These are phyloP conservation scores for Tolypocladium tundrense DNA, from an alignment of 2,329 filamentous ascomycete species.

Conservation along the genomic window DNA sequence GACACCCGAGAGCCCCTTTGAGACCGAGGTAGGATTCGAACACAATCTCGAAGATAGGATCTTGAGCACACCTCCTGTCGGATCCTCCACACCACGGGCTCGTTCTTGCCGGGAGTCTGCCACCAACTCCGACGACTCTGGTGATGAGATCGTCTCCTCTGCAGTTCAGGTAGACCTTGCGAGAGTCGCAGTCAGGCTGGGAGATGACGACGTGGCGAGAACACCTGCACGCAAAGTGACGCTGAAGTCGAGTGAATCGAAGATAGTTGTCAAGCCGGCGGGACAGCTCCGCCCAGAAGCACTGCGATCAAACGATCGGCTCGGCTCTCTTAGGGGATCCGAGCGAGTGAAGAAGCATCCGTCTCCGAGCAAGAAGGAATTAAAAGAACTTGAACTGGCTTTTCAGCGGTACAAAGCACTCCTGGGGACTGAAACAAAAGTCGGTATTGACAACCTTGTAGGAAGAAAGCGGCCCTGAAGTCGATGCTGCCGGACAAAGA, in stretches of 20 bases:
- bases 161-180: slow-evolving; percentile 6
- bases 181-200: slow-evolving; percentile 4
- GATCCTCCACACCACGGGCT: slow-evolving; percentile 27
- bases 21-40: slow-evolving; percentile 27
- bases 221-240: slow-evolving; percentile 2
- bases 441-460: slow-evolving; percentile 19
- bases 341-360: slow-evolving; percentile 31
- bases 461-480: slow-evolving; percentile 6
- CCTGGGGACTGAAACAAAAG: slow-evolving; percentile 8
- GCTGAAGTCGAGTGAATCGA: background rate
- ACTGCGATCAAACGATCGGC: background rate
- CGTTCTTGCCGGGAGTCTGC: slow-evolving; percentile 6
- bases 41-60: slow-evolving; percentile 27
- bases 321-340: background rate
- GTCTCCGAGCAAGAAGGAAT: slow-evolving; percentile 30
- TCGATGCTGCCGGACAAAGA: slow-evolving; percentile 13
- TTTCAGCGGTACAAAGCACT: slow-evolving; percentile 20
- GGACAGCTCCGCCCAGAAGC: background rate
- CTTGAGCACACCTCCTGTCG: slow-evolving; percentile 22
- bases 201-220: background rate
- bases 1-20: slow-evolving; percentile 13
- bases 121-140: slow-evolving; percentile 5
- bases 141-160: background rate
- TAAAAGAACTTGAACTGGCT: slow-evolving; percentile 26
- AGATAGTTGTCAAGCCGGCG: background rate